Base-by-base conservation (phyloP, 2,329 filamentous ascomycete species). In the Monosporascus sp. region DNA sequence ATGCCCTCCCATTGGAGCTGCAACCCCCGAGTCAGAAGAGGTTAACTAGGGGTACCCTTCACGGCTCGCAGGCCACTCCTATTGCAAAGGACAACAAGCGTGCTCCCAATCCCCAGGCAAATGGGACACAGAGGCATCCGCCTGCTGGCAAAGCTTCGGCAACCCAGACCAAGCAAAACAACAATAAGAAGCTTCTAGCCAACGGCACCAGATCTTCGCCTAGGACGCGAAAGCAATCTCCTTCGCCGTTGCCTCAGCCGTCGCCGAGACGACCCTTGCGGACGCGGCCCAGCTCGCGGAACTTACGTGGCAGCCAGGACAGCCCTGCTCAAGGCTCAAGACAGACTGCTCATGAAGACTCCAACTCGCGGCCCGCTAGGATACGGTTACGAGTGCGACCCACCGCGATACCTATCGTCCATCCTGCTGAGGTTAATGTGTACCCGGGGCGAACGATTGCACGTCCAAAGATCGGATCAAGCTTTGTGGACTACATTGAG, bases 401-500 rank as follows among this genome's bases (percentile, higher is more conserved):
- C n/a, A 70, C 74, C 2, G 65, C 70, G 36, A 74, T 86, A 39
- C 84, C 84, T 17, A 65, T 84, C 4, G 77, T 84, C 6, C 82
- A 86, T 61, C 81, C 82, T 6, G 77, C 76, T 24, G 79, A 85
- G 59, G 74, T 81, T 48, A 75, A 77, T 48, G 72, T 80, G 6
- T 57, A 62, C n/a, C 67, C 67, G 5, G 66, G 65, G 15, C 66
- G 62, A 55, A 68, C 50, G 48, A 44, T 71, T 25, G 57, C 68
- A 22, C 74, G 74, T 37, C 70, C 79, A 0, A 82, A 77, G 59
- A 72, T 83, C 49, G 80, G 77, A 11, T 66, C 75, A 0, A 79
- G 66, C 39, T 81, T 88, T 46, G 74, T 78, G 27, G 82, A 86
- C 54, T 87, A 80, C 62, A 78, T 84, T 63, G 64, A 70, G 17